Evolutionary conservation across 768 basidiomycete species (phyloP), one percentile per base, ranked within the genome.

Genomic region (Mycena rebaudengoi): DNA sequence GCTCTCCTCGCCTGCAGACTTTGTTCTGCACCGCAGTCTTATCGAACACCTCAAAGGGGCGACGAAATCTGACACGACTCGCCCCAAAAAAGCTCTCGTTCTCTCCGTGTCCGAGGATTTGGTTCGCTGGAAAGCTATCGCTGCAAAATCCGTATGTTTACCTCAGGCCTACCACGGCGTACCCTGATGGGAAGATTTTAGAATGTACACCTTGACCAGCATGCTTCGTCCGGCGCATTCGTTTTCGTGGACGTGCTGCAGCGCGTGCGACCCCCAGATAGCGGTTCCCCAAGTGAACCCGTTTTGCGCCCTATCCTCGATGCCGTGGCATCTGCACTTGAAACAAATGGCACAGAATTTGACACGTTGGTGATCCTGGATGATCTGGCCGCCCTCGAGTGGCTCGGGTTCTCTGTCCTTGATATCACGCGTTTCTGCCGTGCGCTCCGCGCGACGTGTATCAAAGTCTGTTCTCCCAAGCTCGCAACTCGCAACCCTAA

Each of bases 1-100:
- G 50, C 79, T 94, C 0, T 77, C 82, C 0, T 85, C 92, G 0
- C 88, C 92, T 2, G 90, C 87, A 12, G 91, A 92, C 62, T 94
- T 94, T 67, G 68, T 93, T 11, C 79, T 94, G 1, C 87, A 91
- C 63, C 80, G 80, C 12, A 75, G 80, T 43, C 66, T 94, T 5
- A 72, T 79, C 21, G 67, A 79, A 3, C 84, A 88, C 59, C 74
- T 91, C 40, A 92, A 90, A 72, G 18, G 7, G 44, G 28, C 33
- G n/a, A 59, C 33, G n/a, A 59, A 54, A 48, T 49, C 50, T 11
- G 44, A 57, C 2, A 49, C 5, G 18, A 5, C 30, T 71, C 82
- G 35, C 61, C 68, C 7, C 70, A 71, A 60, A 62, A 64, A 23
- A 58, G 80, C 81, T 40, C 74, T 89, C 40, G 71, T 93, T 6